Conservation (phyloP, 164 flowering plant species). For the Chloranthus sessilifolius region DNA sequence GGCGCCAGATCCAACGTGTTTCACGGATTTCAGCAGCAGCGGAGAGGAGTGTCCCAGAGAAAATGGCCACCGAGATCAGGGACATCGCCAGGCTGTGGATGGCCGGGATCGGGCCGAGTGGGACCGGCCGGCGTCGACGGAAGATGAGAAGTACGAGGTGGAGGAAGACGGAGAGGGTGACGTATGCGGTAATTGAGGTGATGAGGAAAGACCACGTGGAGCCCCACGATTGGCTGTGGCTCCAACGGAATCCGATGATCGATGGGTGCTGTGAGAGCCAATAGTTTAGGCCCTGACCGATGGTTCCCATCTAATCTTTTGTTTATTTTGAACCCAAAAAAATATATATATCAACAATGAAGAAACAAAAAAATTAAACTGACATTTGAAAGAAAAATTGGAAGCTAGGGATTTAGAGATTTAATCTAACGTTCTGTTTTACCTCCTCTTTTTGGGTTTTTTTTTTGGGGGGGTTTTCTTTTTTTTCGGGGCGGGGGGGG, state of each 20-base stretch:
- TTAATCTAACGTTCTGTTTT: no score
- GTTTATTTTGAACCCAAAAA: no score
- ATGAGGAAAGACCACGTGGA: conserved; percentile 86
- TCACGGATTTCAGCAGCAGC: conserved; percentile 76
- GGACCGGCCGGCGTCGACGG: conserved; percentile 34
- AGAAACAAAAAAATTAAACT: no score
- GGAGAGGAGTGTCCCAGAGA: conserved; percentile 59
- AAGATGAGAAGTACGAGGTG: conserved; percentile 29
- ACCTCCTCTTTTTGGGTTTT: no score
- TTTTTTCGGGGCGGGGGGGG: no score
- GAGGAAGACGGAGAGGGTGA: conserved; percentile 35
- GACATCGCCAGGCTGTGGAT: conserved; percentile 58
- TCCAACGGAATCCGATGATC: conserved; percentile 71
- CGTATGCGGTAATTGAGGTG: conserved; percentile 47
- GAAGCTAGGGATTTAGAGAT: no score
- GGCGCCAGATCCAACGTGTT: conserved; percentile 77
- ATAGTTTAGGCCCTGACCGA: conserved; percentile 22
- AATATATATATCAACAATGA: no score
- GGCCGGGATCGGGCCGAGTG: conserved; percentile 71
- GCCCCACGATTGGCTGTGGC: conserved; percentile 53
- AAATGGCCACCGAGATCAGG: conserved; percentile 46
- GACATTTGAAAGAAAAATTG: no score
- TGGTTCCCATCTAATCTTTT: conserved; percentile 1
- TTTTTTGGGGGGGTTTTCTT: no score
- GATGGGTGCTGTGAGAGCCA: conserved; percentile 75